Base-by-base conservation (phyloP, 768 basidiomycete species). In the Russula emetica region DNA sequence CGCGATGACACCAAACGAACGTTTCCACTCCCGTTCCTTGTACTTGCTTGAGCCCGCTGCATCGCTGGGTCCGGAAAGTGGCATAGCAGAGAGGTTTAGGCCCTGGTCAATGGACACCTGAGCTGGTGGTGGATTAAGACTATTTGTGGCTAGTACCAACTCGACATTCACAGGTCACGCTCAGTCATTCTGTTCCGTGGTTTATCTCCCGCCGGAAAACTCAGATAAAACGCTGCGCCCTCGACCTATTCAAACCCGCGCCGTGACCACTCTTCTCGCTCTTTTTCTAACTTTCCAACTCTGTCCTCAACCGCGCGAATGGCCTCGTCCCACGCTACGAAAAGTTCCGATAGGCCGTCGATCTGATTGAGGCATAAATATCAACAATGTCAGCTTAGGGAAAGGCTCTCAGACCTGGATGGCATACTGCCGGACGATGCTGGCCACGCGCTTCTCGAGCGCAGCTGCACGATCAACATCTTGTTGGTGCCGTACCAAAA, bases 281-380 rank as follows among this genome's bases (percentile, higher is more conserved):
- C 84, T 61, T 80, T 81, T 70, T 92, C 88, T 59, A 90, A 70
- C 42, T 74, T 78, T 30, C 74, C 74, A 7, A 85, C 73, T 57
- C 82, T 82, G 60, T 82, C 80, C 71, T 92, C 90, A 5, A 84
- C 81, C 51, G 83, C 84, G n/a, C 80, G 78, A 11, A 92, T 73
- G 0, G 85, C 80, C 62, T 92, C 89, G 67, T 93, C 90, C 91
- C 92, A 94, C 16, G 82, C 83, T 8, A 94, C 87, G 64, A 94
- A 93, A 24, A 93, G 76, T 67, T 92, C 90, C 14, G 92, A 93
- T 1, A 93, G 78, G 1, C 84, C 82, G 70, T 92, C 91, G 10
- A 91, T 85, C 91, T 92, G 60, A 45, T 22, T 30, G 22, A 13
- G 44, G 45, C 4, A n/a, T 22, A 11, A 45, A 22, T 11, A 11